Conservation (phyloP, 352 stramenopile genomes). For the Pythium chondricola region DNA sequence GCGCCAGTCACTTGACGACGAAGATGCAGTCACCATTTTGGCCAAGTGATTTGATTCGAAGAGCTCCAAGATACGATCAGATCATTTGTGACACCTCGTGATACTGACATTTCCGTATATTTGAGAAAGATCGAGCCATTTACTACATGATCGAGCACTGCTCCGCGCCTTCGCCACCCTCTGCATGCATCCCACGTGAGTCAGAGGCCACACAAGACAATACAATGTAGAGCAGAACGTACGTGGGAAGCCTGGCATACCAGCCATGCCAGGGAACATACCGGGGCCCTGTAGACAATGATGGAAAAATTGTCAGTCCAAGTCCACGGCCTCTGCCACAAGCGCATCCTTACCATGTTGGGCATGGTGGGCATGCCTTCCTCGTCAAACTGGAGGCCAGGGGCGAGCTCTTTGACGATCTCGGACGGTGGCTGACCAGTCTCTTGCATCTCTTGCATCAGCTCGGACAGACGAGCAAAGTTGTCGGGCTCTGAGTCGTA, state of each 20-base stretch:
- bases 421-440: conserved; percentile 94
- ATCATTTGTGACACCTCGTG: background rate
- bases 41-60: background rate
- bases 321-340: background rate
- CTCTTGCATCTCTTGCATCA: conserved; percentile 96
- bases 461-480: conserved; percentile 91
- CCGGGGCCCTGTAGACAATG: conserved; percentile 37
- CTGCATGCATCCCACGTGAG: conserved; percentile 14
- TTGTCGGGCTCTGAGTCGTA: conserved; percentile 98
- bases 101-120: background rate
- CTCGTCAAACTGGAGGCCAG: conserved; percentile 94
- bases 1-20: conserved; percentile 10
- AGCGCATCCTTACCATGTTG: conserved; percentile 77
- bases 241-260: conserved; percentile 74
- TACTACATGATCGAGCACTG: conserved; percentile 69
- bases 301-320: conserved; percentile 3
- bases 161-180: conserved; percentile 50
- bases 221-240: conserved; percentile 25
- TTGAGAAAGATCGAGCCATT: conserved; percentile 6
- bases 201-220: background rate
- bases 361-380: conserved; percentile 97
- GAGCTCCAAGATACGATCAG: background rate
- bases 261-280: conserved; percentile 80
- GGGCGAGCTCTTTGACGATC: conserved; percentile 98
- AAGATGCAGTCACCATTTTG: conserved; percentile 4